Evolutionary conservation across 768 basidiomycete genomes (phyloP), one percentile per base, ranked within the genome.

Genomic region (Lentinula boryana): DNA sequence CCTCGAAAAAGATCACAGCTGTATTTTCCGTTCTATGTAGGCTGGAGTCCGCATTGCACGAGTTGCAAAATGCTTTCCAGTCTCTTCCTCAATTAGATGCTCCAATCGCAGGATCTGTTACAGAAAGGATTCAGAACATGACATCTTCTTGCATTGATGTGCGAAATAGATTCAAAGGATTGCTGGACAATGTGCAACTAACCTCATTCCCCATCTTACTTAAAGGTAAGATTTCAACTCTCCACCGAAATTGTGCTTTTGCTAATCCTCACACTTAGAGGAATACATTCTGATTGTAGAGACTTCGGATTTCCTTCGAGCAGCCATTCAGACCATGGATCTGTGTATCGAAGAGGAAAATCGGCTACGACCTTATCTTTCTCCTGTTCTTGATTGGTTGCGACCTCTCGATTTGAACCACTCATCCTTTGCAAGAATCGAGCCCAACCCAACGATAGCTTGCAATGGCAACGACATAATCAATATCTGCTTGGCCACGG

Each of bases 401-500:
- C 49, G 23, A 41, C 40, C 58, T n/a, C n/a, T 27, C 44, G 38
- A 33, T 13, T 43, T 40, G 18, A 48, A 43, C 5, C 18, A 13
- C 40, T 52, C 27, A 49, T 18, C 58, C 40, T 10, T 21, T 5
- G 32, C 32, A 8, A 48, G n/a, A 35, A 49, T 6, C 40, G n/a
- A 36, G 46, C 23, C 36, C 23, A n/a, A 60, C 13, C 31, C 48
- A 4, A 13, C 15, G 16, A 43, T 16, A 21, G 48, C 40, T 15
- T 52, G 49, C 33, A 60, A 52, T 18, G 27, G 74, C 1, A 78
- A 83, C 56, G 35, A 64, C 3, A 67, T 89, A 58, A 81, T 95
- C 65, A 82, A 88, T 64, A 69, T 77, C 0, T 74, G 93, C 51
- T 80, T 96, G 21, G 70, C 91, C 33, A 78, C 77, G 35, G 79